Base-by-base conservation (phyloP, 2,329 filamentous ascomycete species). In the Hymenoscyphus salicellus region DNA sequence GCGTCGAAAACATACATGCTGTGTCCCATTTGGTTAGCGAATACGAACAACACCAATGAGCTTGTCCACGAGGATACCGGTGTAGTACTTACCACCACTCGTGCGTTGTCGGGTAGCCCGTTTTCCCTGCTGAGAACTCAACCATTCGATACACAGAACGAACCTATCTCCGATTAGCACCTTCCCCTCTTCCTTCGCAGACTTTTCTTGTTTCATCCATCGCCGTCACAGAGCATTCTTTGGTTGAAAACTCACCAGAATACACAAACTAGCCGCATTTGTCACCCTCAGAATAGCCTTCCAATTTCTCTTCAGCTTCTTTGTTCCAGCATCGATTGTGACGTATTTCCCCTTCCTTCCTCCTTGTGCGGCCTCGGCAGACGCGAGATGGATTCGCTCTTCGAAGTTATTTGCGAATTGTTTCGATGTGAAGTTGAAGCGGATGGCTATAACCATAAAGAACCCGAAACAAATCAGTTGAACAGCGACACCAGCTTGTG, bases 381-480 rank as follows among this genome's bases (percentile, higher is more conserved):
- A 16, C 14, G 11, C 36, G 14, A 59, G 36, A 17, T 6, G 59
- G 41, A 76, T 69, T 28, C 75, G 70, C 63, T 76, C 67, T 20
- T 73, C 66, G 8, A 77, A 71, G 11, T 66, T 66, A 6, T 69
- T 66, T 5, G 68, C 68, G 68, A 80, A 81, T 28, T 71, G 71
- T 63, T 75, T 77, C 1, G 78, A 80, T 4, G 77, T 79, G 61
- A 81, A 80, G 66, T 82, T 79, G 68, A 83, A 83, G 6, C 81
- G 77, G 2, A 77, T 72, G 0, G 80, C 80, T 5, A 81, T 72
- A 30, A 83, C 63, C 4, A 75, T 76, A 63, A 83, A 83, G 2
- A 83, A 72, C 0, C 80, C 80, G 64, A 83, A 83, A 1, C 78
- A 80, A 0, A 69, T 70, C 14, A 83, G 74, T 64, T 83, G 80